phyloP scores from a whole-genome alignment of 371 early-diverging fungal species.

The Mucor irregularis region DNA sequence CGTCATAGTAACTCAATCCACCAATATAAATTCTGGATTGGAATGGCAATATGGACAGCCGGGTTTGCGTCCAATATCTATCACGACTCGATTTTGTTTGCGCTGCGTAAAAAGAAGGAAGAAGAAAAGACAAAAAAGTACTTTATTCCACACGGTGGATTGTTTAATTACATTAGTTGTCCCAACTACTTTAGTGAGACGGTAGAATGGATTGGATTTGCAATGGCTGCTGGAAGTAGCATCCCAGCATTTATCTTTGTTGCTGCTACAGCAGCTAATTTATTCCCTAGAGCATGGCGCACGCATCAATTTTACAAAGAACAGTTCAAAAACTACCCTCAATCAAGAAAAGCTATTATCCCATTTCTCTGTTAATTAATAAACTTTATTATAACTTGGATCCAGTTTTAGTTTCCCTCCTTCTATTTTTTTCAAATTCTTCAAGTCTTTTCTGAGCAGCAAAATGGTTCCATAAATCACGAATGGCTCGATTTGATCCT shows the following conservation, averaged over 20 bases:
- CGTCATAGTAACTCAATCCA: constrained; percentile 1
- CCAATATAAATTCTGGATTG: constrained; percentile 21
- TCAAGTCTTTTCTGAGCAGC: neutral
- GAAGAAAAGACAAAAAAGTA: constrained; percentile 30
- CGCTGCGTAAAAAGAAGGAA: constrained; percentile 26
- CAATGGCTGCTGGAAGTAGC: constrained; percentile 45
- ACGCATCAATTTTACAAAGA: constrained; percentile 63
- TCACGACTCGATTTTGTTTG: constrained; percentile 55
- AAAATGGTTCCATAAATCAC: constrained; percentile 47
- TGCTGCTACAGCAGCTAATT: constrained; percentile 50
- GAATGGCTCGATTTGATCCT: constrained; percentile 20
- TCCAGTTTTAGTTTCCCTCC: constrained; percentile 22
- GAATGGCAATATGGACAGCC: constrained; percentile 40
- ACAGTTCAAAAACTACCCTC: constrained; percentile 52
- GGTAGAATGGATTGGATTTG: constrained; percentile 69
- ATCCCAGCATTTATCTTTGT: constrained; percentile 59
- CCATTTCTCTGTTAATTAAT: constrained; percentile 44
- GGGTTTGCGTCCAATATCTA: constrained; percentile 60
- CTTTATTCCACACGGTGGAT: constrained; percentile 55
- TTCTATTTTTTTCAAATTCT: neutral
- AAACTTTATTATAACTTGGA: too few species aligned
- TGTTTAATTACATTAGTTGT: constrained; percentile 60
- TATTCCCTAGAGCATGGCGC: constrained; percentile 59
- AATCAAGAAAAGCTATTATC: constrained; percentile 56
- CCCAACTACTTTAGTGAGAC: constrained; percentile 67